phyloP scores from a whole-genome alignment of 768 basidiomycete genomes.

The Dioszegia hungarica region DNA sequence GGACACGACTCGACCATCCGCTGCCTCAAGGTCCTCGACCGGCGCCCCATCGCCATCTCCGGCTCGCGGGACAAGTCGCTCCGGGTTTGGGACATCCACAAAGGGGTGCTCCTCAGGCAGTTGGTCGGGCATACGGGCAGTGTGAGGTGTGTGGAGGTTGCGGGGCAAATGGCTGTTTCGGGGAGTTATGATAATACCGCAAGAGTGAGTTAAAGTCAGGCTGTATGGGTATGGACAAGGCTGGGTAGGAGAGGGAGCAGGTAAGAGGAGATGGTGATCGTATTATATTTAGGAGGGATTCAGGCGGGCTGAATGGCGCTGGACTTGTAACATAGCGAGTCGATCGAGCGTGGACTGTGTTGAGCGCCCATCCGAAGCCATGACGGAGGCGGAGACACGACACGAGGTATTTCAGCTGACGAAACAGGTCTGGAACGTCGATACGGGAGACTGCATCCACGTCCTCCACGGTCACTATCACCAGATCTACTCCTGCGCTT shows the following conservation, averaged over 20 bases:
- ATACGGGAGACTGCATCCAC: conserved; percentile 80
- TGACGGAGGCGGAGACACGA: too few species aligned
- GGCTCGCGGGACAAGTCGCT: conserved; percentile 83
- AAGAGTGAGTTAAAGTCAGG: conserved; percentile 56
- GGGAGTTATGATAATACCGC: conserved; percentile 90
- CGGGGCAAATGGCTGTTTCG: conserved; percentile 75
- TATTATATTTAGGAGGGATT: background rate
- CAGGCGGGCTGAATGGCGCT: too few species aligned
- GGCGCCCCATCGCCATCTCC: conserved; percentile 79
- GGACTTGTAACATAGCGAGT: background rate
- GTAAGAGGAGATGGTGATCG: background rate
- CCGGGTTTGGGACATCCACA: conserved; percentile 89
- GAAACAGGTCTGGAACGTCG: conserved; percentile 76
- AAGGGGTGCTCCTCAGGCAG: conserved; percentile 56
- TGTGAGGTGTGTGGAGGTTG: conserved; percentile 83
- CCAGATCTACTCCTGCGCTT: conserved; percentile 86
- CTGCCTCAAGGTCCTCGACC: conserved; percentile 80
- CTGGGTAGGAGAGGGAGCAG: background rate
- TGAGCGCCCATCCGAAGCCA: too few species aligned
- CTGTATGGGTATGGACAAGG: background rate
- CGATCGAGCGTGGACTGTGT: too few species aligned
- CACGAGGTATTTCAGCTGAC: too few species aligned
- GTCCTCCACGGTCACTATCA: conserved; percentile 76
- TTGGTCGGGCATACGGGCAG: conserved; percentile 73
- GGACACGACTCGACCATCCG: conserved; percentile 90